Percentiles rank a stretch among this genome's conserved stretches.
phyloP scores from a whole-genome alignment of 352 stramenopile species.

The Globisporangium iwayamae region DNA sequence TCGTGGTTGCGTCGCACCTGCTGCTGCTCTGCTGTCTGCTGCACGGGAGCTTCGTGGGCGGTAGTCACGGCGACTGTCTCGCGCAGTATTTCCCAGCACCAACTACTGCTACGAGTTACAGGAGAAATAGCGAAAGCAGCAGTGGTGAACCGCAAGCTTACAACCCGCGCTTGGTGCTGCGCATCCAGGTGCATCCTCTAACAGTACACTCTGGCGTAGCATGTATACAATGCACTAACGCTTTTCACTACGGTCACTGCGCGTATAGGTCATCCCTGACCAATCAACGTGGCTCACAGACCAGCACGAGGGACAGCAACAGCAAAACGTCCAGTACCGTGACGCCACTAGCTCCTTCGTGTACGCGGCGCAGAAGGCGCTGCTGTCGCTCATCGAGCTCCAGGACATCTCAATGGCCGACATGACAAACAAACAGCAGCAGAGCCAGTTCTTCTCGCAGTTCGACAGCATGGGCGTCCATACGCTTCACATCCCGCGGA shows the following conservation, averaged over 20 bases:
- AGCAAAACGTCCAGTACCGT: slow-evolving; percentile 2
- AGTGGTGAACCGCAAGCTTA: neutral
- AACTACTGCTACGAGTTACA: neutral
- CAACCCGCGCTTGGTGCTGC: slow-evolving; percentile 23
- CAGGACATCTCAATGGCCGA: neutral
- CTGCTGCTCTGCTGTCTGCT: slow-evolving; percentile 46
- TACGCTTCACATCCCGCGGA: slow-evolving; percentile 34
- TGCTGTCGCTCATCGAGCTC: slow-evolving; percentile 61
- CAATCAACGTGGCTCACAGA: neutral
- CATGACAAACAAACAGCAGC: neutral
- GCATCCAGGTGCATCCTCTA: slow-evolving; percentile 27
- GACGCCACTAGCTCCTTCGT: slow-evolving; percentile 45
- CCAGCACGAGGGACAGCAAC: neutral
- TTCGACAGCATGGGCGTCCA: slow-evolving; percentile 22
- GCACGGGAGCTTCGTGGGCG: slow-evolving; percentile 52
- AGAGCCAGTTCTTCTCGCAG: neutral
- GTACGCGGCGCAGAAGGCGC: slow-evolving; percentile 59
- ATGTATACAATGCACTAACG: neutral
- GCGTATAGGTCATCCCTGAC: slow-evolving; percentile 10
- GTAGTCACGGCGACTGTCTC: slow-evolving; percentile 33
- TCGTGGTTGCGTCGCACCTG: slow-evolving; percentile 50
- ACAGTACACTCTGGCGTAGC: neutral
- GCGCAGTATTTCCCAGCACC: slow-evolving; percentile 20
- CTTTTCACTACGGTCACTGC: neutral
- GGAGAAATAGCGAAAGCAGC: neutral